Evolutionary conservation across 805 yeast species (phyloP).

Genomic region (Teunomyces barrocoloradensis): DNA sequence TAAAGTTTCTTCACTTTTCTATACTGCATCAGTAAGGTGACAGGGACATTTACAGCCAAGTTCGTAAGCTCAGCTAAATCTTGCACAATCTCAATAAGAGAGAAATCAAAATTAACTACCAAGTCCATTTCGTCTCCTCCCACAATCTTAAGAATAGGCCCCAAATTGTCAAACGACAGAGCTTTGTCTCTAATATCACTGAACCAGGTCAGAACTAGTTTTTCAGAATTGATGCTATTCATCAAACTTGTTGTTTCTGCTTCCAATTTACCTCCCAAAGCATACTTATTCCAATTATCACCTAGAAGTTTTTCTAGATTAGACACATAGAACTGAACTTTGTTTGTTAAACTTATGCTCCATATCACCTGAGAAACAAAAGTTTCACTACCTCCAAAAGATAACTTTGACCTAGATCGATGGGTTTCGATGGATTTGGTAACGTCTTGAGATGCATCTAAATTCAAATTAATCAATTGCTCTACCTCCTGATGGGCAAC

Average conservation of each 20-base stretch:
- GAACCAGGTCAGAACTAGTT: constrained; percentile 51
- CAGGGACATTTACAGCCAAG: constrained; percentile 59
- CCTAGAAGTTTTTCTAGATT: constrained; percentile 30
- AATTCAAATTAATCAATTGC: constrained; percentile 12
- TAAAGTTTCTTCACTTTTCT: constrained; percentile 50
- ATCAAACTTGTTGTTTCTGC: constrained; percentile 46
- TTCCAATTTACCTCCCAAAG: constrained; percentile 57
- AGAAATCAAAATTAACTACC: constrained; percentile 50
- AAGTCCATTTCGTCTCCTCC: constrained; percentile 22
- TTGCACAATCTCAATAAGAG: constrained; percentile 41
- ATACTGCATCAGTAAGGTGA: constrained; percentile 44
- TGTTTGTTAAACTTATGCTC: constrained; percentile 15
- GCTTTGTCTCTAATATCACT: background rate
- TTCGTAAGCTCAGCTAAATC: constrained; percentile 52
- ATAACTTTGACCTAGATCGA: background rate
- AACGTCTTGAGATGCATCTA: background rate
- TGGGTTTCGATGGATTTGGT: background rate
- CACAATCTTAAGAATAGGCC: constrained; percentile 8
- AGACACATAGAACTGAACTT: constrained; percentile 22
- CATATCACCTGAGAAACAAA: constrained; percentile 3
- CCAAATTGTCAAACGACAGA: constrained; percentile 7
- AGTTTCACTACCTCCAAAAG: background rate
- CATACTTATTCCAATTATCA: constrained; percentile 34
- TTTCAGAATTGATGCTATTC: constrained; percentile 44
- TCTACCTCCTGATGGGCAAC: constrained; percentile 27